Base-by-base conservation (phyloP, 345 rosid species). In the Firmiana major region DNA sequence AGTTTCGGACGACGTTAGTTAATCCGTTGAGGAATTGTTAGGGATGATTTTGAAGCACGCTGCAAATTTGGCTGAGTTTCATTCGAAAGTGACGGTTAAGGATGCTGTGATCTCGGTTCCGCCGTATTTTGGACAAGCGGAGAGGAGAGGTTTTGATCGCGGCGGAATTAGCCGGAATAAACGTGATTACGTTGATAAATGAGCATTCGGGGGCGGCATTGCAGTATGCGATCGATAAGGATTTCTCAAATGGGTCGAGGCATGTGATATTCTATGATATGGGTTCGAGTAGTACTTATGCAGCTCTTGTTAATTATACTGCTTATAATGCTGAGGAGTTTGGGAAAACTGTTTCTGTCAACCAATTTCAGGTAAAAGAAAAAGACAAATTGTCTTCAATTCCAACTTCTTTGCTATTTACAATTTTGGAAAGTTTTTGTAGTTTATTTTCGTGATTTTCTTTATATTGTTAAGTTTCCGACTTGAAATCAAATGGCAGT, bases 171-270 rank as follows among this genome's bases (percentile, higher is more conserved):
- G 99, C 96, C 1, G 99, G 97, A 49, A 88, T 94, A 66, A 97
- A 92, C 81, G 97, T 90, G 58, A 94, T 97, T 70, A 85, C 97
- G 0, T 75, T 97, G 82, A 82, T 84, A 46, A 89, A 94, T 78
- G 99, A 97, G 85, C 97, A 91, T 79, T 89, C 97, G 0, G 98
- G 98, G 58, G 99, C 97, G 0, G 99, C 99, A 15, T 91, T 97
- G 85, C 99, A 97, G 87, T 97, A 97, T 79, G 98, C 97, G 79
- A 97, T 97, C 77, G 98, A 92, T 79, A 97, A 97, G 84, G 94
- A 97, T 83, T 97, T 97, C 62, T 82, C 93, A 1, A 97, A 97
- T 71, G 95, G 79, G 42, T 91, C 99, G 7, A 87, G 97, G 75
- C 87, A 97, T 85, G 99, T 94, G 55, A 71, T 97, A 28, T 97